phyloP scores from a whole-genome alignment of 148 eudicot genomes.

The Diospyros kaki region DNA sequence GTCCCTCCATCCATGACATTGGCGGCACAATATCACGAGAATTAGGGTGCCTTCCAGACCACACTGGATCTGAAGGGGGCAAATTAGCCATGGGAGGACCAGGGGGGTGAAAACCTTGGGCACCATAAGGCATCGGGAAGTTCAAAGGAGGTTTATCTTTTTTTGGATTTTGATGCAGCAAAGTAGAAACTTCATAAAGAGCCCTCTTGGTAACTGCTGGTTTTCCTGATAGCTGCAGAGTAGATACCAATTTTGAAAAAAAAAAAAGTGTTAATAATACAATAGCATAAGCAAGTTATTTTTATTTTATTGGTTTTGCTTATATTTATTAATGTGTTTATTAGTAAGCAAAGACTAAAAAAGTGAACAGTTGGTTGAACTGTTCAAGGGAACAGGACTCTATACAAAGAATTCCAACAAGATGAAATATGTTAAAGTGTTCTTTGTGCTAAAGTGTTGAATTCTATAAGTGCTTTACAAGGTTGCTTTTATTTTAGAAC shows the following conservation, averaged over 20 bases:
- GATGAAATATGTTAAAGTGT: not conserved
- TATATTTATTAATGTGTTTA: not conserved
- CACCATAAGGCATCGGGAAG: conserved; percentile 31
- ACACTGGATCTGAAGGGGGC: conserved; percentile 39
- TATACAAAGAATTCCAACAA: not conserved
- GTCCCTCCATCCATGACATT: conserved; percentile 44
- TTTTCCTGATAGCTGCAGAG: conserved; percentile 63
- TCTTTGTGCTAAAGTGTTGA: no score
- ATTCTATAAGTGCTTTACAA: no score
- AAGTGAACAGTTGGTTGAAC: not conserved
- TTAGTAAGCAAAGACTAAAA: not conserved
- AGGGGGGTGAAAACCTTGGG: conserved; percentile 40
- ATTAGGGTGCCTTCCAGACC: conserved; percentile 41
- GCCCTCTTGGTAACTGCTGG: conserved; percentile 56
- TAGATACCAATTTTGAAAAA: not conserved
- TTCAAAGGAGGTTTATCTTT: conserved; percentile 60
- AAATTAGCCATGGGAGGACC: conserved; percentile 39
- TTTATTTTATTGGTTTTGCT: not conserved
- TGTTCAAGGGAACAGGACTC: not conserved
- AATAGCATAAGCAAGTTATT: not conserved
- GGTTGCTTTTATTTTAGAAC: no score
- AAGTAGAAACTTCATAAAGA: conserved; percentile 37
- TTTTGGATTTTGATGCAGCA: conserved; percentile 74
- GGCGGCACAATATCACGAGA: conserved; percentile 36
- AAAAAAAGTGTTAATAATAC: not conserved